Conservation (phyloP, 23 red algal genomes). For the Gracilaria gracilis region DNA sequence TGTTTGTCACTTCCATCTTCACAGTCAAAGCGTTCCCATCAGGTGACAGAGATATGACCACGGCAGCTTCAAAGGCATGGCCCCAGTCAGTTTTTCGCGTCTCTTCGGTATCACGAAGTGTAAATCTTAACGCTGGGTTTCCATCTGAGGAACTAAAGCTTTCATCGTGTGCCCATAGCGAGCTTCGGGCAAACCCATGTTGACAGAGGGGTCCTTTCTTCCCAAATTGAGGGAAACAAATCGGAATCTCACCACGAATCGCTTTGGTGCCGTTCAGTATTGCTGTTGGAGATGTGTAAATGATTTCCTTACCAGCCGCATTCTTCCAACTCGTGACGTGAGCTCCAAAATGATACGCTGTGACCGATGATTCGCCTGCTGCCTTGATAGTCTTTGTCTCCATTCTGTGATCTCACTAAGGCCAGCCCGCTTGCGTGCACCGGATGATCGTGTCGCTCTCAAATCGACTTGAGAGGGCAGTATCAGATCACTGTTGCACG, state of each 20-base stretch:
- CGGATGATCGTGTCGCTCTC: too few species aligned
- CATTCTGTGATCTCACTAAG: background rate
- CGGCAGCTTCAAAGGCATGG: constrained; percentile 30
- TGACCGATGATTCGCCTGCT: constrained; percentile 40
- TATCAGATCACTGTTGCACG: too few species aligned
- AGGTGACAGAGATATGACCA: background rate
- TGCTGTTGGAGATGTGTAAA: constrained; percentile 81
- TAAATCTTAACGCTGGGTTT: constrained; percentile 30
- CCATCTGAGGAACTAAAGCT: constrained; percentile 23
- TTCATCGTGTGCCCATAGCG: constrained; percentile 65
- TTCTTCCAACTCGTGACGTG: constrained; percentile 88
- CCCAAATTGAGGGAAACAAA: constrained; percentile 98
- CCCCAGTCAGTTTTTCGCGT: constrained; percentile 40
- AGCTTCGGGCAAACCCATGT: constrained; percentile 88
- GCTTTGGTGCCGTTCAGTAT: constrained; percentile 82
- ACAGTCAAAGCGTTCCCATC: constrained; percentile 47
- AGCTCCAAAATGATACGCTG: constrained; percentile 88
- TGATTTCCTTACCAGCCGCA: constrained; percentile 45
- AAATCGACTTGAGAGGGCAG: too few species aligned
- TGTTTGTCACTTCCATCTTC: constrained; percentile 55
- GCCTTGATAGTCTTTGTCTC: constrained; percentile 19
- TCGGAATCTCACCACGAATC: constrained; percentile 93
- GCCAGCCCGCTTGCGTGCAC: too few species aligned
- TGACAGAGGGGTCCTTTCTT: constrained; percentile 76
- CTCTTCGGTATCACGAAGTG: constrained; percentile 48